Conservation (phyloP, 257 asterid species). For the Przewalskia tangutica region DNA sequence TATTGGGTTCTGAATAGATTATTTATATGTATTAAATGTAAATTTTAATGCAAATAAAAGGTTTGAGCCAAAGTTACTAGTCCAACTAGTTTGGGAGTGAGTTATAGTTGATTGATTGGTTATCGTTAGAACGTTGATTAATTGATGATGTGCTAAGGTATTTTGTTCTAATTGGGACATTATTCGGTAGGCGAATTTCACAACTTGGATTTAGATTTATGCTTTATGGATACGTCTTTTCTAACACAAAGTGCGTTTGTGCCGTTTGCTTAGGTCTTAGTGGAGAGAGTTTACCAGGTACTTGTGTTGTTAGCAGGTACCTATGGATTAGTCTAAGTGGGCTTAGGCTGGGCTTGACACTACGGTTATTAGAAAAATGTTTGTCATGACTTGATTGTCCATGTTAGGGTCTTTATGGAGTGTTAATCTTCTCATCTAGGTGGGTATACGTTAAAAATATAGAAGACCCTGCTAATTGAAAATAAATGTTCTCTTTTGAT, state of each 20-base stretch:
- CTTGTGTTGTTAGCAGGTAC: not conserved
- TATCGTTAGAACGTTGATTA: not conserved
- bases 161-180: not conserved
- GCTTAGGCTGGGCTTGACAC: not conserved
- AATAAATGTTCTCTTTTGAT: not conserved
- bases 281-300: not conserved
- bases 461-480: not conserved
- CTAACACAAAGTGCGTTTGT: not conserved
- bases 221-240: not conserved
- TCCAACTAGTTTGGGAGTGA: not conserved
- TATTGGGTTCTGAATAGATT: not conserved
- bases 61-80: not conserved
- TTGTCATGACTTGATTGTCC: not conserved
- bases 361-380: not conserved
- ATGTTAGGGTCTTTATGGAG: not conserved
- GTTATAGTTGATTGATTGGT: not conserved
- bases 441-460: not conserved
- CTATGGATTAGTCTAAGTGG: not conserved
- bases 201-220: not conserved
- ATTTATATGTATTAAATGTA: not conserved
- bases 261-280: not conserved
- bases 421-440: not conserved
- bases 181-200: not conserved
- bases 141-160: not conserved
- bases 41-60: not conserved